Evolutionary conservation across 2,329 filamentous ascomycete species (phyloP), one percentile per base, ranked within the genome.

Genomic region (Pezicula neosporulosa): DNA sequence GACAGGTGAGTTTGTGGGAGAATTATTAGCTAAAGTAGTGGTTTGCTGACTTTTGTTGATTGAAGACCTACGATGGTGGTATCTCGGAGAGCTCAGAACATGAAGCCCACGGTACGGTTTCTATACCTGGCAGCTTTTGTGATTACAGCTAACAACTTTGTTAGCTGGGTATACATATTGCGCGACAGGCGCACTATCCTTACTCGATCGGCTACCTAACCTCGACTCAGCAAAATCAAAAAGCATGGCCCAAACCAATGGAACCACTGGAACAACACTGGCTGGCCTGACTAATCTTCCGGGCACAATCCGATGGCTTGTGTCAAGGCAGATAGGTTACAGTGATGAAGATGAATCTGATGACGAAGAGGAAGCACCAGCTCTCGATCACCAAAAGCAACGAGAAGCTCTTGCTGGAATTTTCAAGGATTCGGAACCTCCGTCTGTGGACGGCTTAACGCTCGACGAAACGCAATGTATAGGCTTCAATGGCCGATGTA

Each of bases 131-230:
- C 2, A 16, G 43, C 37, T n/a, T 38, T 18, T 46, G 36, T n/a
- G 8, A n/a, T 13, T 28, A 28, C 24, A 39, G 47, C 56, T 64
- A 48, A 63, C 46, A 8, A 28, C 48, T 44, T 16, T 52, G 52
- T 28, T 55, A 91, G 89, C 90, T 60, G 94, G 94, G 18, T 93
- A 96, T 68, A 91, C 90, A 9, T 97, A 92, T 73, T 97, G 91
- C 68, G 91, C 87, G 7, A 80, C 97, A 49, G 85, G 83, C 10
- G 87, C 90, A 4, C 74, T 97, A 5, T 81, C 83, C 2, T 81
- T 97, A 46, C 76, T 97, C 16, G 51, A 54, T n/a, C 57, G 57
- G 30, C 55, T 64, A 21, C 67, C 8, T 56, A 66, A 27, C 56
- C 41, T 52, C 18, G 30, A 44, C 8, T 21, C 49, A 4, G 43